These are phyloP conservation scores for bread wheat (Triticum aestivum) DNA, from an alignment of 176 grass and related monocot genomes.

Conservation along the genomic window DNA sequence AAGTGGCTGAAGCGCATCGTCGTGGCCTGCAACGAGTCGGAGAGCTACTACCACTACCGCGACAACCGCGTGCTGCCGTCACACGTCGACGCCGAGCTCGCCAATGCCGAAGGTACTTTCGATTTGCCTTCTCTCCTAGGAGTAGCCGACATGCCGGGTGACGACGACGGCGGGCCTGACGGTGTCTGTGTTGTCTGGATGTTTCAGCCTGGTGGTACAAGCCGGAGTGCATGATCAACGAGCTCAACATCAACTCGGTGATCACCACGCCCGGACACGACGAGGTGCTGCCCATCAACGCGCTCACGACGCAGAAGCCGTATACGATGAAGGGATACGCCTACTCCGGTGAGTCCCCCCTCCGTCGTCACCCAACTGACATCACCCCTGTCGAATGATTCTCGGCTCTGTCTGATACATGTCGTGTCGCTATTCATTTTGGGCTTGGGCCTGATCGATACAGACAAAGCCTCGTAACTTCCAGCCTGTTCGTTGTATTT, in stretches of 20 bases:
- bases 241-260: conserved; percentile 92
- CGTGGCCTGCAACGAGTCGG: conserved; percentile 53
- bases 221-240: conserved; percentile 89
- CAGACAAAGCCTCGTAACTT: not conserved
- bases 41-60: conserved; percentile 89
- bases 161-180: not conserved
- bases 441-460: not conserved
- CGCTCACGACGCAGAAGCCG: conserved; percentile 47
- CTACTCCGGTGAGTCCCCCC: conserved; percentile 61
- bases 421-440: not conserved
- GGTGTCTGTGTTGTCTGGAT: not conserved
- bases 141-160: not conserved
- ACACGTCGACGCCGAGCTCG: conserved; percentile 81
- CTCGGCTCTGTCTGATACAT: not conserved
- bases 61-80: conserved; percentile 87
- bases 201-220: conserved; percentile 97
- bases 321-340: conserved; percentile 81
- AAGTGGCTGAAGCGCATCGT: conserved; percentile 83
- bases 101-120: conserved; percentile 66
- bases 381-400: not conserved
- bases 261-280: conserved; percentile 76
- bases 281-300: conserved; percentile 72
- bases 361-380: not conserved
- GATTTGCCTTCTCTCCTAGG: not conserved
- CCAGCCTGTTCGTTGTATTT: not conserved